A percentile compares a stretch with the other conserved stretches of the same genome.
These are phyloP conservation scores for Xylaria longipes DNA, from an alignment of 495 filamentous ascomycete species.

Conservation along the genomic window DNA sequence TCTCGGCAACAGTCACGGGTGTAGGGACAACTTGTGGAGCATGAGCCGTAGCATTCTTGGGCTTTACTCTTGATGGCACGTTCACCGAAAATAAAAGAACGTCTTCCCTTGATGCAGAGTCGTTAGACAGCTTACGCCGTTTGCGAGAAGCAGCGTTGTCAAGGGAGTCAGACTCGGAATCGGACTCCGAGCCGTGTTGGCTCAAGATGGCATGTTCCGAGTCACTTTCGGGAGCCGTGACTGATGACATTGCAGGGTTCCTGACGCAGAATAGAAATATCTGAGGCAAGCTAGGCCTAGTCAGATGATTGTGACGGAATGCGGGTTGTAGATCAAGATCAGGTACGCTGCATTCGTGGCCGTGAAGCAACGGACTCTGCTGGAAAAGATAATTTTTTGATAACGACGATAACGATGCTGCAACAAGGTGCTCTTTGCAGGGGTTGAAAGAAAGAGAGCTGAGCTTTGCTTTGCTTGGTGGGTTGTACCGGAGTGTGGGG, in stretches of 20 bases:
- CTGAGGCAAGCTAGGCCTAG: neutral
- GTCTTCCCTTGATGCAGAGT: constrained; percentile 22
- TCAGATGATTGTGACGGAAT: constrained; percentile 2
- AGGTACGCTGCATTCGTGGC: constrained; percentile 14
- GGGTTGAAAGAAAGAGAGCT: neutral
- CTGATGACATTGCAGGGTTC: constrained; percentile 22
- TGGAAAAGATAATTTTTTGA: constrained; percentile 30
- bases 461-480: neutral
- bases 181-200: constrained; percentile 28
- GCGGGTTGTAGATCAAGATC: constrained; percentile 18
- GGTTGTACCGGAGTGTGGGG: neutral
- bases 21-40: constrained; percentile 12
- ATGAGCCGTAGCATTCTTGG: constrained; percentile 29
- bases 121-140: constrained; percentile 51
- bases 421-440: neutral
- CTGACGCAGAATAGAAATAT: no score
- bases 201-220: constrained; percentile 27
- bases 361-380: constrained; percentile 25
- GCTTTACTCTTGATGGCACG: constrained; percentile 59
- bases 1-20: constrained; percentile 33
- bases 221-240: constrained; percentile 20
- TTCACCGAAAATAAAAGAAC: constrained; percentile 40
- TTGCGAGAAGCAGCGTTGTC: constrained; percentile 56
- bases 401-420: constrained; percentile 20
- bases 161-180: constrained; percentile 50